These are phyloP conservation scores for Aciculosporium take DNA, from an alignment of 2,329 filamentous ascomycete genomes.

Conservation along the genomic window DNA sequence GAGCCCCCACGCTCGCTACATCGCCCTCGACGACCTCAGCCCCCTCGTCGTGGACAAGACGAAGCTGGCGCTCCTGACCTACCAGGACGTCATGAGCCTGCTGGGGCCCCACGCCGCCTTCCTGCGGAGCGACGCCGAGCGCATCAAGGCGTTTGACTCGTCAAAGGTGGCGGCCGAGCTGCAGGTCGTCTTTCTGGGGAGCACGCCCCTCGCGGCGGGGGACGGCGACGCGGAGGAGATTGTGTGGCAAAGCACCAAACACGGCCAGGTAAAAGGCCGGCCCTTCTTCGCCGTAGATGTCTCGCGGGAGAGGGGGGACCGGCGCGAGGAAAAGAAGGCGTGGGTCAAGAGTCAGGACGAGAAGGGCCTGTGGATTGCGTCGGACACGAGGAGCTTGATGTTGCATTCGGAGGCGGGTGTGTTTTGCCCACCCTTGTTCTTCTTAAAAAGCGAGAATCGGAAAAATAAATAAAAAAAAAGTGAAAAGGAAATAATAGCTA, in stretches of 20 bases:
- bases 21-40: slow-evolving; percentile 65
- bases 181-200: slow-evolving; percentile 69
- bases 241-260: slow-evolving; percentile 16
- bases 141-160: slow-evolving; percentile 63
- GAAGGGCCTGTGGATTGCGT: slow-evolving; percentile 50
- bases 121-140: slow-evolving; percentile 53
- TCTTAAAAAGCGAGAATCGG: no score
- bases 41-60: slow-evolving; percentile 48
- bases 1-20: slow-evolving; percentile 53
- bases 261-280: slow-evolving; percentile 59
- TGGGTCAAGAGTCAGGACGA: slow-evolving; percentile 27
- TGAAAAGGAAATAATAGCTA: neutral
- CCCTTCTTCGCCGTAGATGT: slow-evolving; percentile 88
- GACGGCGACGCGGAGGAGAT: slow-evolving; percentile 13
- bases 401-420: slow-evolving; percentile 48
- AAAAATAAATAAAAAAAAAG: neutral
- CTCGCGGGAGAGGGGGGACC: slow-evolving; percentile 56
- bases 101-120: slow-evolving; percentile 57
- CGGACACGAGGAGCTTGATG: slow-evolving; percentile 48
- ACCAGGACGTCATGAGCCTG: slow-evolving; percentile 53
- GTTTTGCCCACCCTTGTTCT: slow-evolving; percentile 7
- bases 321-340: slow-evolving; percentile 44
- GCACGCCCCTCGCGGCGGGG: slow-evolving; percentile 46
- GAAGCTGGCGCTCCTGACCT: slow-evolving; percentile 53
- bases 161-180: slow-evolving; percentile 47